A percentile compares a stretch with the other conserved stretches of the same genome.
These are phyloP conservation scores for Candida sanyaensis DNA, from an alignment of 1,139 yeast species.

Conservation along the genomic window DNA sequence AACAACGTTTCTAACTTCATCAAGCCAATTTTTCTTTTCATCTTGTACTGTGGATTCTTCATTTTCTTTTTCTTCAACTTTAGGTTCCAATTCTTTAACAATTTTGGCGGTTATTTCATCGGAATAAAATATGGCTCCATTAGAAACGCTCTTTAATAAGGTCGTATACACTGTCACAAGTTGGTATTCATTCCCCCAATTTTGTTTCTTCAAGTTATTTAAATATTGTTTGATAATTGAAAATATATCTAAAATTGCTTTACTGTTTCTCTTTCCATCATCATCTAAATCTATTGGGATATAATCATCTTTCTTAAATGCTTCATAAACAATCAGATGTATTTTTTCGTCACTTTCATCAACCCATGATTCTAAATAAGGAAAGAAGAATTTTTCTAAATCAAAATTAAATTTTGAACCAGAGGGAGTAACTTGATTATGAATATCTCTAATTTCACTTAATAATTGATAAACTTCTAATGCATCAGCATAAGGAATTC, in stretches of 20 bases:
- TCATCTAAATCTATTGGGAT: constrained; percentile 50
- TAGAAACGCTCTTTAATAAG: constrained; percentile 62
- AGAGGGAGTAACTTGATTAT: constrained; percentile 47
- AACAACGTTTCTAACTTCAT: constrained; percentile 50
- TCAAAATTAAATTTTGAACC: constrained; percentile 49
- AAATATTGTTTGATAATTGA: constrained; percentile 62
- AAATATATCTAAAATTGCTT: constrained; percentile 70
- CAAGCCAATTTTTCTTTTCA: constrained; percentile 37
- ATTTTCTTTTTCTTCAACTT: constrained; percentile 21
- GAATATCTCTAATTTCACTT: constrained; percentile 56
- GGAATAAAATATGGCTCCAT: constrained; percentile 58
- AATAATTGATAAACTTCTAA: constrained; percentile 59
- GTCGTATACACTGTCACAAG: constrained; percentile 59
- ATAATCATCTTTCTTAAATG: constrained; percentile 58
- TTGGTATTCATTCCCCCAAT: constrained; percentile 67
- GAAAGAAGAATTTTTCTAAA: constrained; percentile 60
- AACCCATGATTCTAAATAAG: constrained; percentile 60
- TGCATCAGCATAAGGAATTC: constrained; percentile 60
- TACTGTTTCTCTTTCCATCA: constrained; percentile 39
- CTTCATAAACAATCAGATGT: constrained; percentile 50
- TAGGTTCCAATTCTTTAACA: constrained; percentile 46
- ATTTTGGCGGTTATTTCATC: constrained; percentile 46
- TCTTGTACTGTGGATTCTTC: constrained; percentile 19
- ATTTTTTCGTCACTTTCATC: constrained; percentile 53
- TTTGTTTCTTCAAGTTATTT: constrained; percentile 41